A percentile compares a stretch with the other conserved stretches of the same genome.
phyloP scores from a whole-genome alignment of 2,329 filamentous ascomycete species.

The Tricladium varicosporioides region DNA sequence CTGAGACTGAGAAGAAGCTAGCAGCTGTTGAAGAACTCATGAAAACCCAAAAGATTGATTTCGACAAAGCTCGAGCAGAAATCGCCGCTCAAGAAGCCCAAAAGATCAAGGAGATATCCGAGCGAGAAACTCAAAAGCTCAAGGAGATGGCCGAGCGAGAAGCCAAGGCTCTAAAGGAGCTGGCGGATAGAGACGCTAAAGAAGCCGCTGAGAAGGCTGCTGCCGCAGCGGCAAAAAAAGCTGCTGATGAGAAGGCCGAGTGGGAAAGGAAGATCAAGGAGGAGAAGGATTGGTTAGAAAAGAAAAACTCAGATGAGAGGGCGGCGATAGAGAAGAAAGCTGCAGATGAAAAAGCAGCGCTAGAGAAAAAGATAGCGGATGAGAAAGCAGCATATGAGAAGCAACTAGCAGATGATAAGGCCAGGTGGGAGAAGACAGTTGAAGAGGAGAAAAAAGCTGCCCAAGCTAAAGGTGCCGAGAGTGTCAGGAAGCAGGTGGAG shows the following conservation, averaged over 20 bases:
- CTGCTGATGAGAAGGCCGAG: constrained; percentile 38
- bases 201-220: constrained; percentile 40
- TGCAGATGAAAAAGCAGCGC: constrained; percentile 10
- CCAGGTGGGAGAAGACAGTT: constrained; percentile 12
- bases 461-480: constrained; percentile 14
- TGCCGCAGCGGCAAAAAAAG: constrained; percentile 35
- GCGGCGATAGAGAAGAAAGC: constrained; percentile 28
- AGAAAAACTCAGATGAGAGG: constrained; percentile 10
- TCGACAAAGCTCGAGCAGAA: neutral
- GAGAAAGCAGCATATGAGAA: constrained; percentile 3
- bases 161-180: constrained; percentile 31
- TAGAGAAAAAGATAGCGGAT: constrained; percentile 3
- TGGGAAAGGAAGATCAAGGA: constrained; percentile 39
- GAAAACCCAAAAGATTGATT: neutral
- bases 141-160: neutral
- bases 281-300: constrained; percentile 8
- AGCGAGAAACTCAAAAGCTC: neutral
- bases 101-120: neutral
- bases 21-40: neutral
- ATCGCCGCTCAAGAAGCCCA: neutral
- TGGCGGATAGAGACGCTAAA: constrained; percentile 43
- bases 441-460: constrained; percentile 15
- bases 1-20: neutral
- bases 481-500: constrained; percentile 12
- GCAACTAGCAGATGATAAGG: neutral